phyloP scores from a whole-genome alignment of 495 filamentous ascomycete species.

The Rusavskia elegans region DNA sequence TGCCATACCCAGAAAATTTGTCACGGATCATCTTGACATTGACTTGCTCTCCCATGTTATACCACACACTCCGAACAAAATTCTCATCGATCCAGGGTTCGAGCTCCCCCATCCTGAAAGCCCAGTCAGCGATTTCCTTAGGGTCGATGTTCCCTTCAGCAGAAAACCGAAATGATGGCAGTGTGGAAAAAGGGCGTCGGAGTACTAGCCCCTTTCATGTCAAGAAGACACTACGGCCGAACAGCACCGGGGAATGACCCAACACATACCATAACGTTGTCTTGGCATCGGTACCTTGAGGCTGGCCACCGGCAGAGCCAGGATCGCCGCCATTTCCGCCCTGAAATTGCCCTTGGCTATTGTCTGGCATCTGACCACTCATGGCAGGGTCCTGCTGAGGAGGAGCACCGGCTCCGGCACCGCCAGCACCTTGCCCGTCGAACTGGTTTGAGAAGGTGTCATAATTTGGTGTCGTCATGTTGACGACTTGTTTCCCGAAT shows the following conservation, averaged over 20 bases:
- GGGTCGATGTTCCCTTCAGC: too few species aligned
- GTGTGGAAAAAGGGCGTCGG: too few species aligned
- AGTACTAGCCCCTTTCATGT: too few species aligned
- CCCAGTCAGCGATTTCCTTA: conserved; percentile 4
- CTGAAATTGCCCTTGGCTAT: conserved; percentile 36
- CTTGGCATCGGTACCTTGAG: conserved; percentile 50
- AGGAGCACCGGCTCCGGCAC: conserved; percentile 35
- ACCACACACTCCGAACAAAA: conserved; percentile 90
- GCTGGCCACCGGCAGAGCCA: conserved; percentile 32
- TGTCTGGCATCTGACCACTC: conserved; percentile 26
- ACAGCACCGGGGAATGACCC: neutral
- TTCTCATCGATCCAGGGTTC: conserved; percentile 99
- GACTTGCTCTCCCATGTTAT: conserved; percentile 76
- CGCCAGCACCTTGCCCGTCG: conserved; percentile 34
- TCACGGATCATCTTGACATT: conserved; percentile 99
- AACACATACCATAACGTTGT: conserved; percentile 53
- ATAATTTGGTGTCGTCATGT: conserved; percentile 45
- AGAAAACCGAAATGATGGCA: too few species aligned
- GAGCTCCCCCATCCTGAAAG: conserved; percentile 87
- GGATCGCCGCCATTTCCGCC: conserved; percentile 34
- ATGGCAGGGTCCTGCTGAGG: conserved; percentile 32
- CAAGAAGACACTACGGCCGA: neutral
- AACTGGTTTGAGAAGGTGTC: conserved; percentile 39
- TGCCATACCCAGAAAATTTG: conserved; percentile 89
- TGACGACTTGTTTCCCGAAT: conserved; percentile 11